Base-by-base conservation (phyloP, 139 green algal genomes). In the Yamagishiella unicocca region DNA sequence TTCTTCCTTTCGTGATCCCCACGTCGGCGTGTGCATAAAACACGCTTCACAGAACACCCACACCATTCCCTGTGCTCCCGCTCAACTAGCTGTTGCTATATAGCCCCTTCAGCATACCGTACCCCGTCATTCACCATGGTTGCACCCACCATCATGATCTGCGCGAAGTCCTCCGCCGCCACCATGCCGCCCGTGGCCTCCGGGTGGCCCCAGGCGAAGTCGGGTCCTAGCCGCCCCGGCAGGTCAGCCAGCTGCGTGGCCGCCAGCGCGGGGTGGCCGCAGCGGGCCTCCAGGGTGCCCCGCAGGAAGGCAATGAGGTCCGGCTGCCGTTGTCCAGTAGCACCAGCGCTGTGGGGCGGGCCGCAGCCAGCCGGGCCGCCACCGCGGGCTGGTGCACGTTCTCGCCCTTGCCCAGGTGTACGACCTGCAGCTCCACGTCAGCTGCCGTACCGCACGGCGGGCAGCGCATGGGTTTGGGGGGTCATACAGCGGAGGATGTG, bases 131-230 rank as follows among this genome's bases (percentile, higher is more conserved):
- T 37, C 25, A 19, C 38, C 2, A 22, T 21, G 33, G 4, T 14
- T 19, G 27, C 25, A 50, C 75, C 24, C 53, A 70, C 75, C 75
- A 83, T 33, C 53, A 54, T 38, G 7, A 83, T 33, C 9, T 54
- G 35, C 33, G 53, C 75, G 21, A 83, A 83, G 8, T 83, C 75
- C 24, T 24, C 53, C 22, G 75, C 25, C 7, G 22, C 75, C 75
- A 83, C 6, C 75, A 70, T 83, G 75, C 75, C 75, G 21, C 75
- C 75, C 0, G 35, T 83, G 33, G 75, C 75, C 75, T 70, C 75
- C 29, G 53, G 75, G 35, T 83, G 75, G 22, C 53, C 75, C 3
- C 75, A 53, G 4, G 75, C 75, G 37, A 71, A 83, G 75, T 83
- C 75, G 35, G 7, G 22, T 0, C 75, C 75, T 53, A 83, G 75